Percentiles rank a stretch among this genome's conserved stretches.
Evolutionary conservation across 78 protist species (phyloP).

Genomic region (Dictyostelium firmibasis): DNA sequence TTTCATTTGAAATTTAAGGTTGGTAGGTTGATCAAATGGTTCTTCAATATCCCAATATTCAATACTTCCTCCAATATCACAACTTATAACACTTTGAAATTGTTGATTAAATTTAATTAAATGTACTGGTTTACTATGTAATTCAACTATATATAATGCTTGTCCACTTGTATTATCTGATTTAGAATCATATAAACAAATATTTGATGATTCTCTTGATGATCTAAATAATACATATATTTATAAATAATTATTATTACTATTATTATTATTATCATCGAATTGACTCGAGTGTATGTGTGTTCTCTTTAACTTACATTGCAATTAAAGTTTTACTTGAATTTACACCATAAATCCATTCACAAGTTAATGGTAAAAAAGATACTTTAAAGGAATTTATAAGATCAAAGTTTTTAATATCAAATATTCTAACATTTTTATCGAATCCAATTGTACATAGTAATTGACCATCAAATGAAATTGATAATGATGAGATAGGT

Average conservation of each 20-base stretch:
- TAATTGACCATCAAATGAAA: slow-evolving; percentile 81
- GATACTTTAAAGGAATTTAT: slow-evolving; percentile 83
- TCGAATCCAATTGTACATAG: slow-evolving; percentile 85
- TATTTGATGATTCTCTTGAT: slow-evolving; percentile 60
- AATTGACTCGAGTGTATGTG: too few relatives aligned
- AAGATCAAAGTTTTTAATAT: slow-evolving; percentile 93
- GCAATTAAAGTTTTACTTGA: slow-evolving; percentile 58
- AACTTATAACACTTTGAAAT: slow-evolving; percentile 42
- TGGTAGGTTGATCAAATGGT: slow-evolving; percentile 34
- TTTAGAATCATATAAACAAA: slow-evolving; percentile 60
- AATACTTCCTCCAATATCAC: slow-evolving; percentile 84
- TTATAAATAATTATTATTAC: background rate
- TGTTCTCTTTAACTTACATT: slow-evolving; percentile 26
- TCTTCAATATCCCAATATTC: slow-evolving; percentile 87
- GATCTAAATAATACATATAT: slow-evolving; percentile 9
- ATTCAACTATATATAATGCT: background rate
- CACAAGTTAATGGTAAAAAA: slow-evolving; percentile 76
- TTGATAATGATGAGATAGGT: slow-evolving; percentile 45
- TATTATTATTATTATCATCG: too few relatives aligned
- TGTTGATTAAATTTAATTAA: slow-evolving; percentile 55
- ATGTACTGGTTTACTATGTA: slow-evolving; percentile 65
- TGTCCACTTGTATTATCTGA: background rate
- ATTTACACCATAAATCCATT: slow-evolving; percentile 55
- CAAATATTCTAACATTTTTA: slow-evolving; percentile 89
- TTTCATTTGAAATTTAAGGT: slow-evolving; percentile 76